phyloP scores from a whole-genome alignment of 2,329 filamentous ascomycete genomes.

The Fusarium sp. region DNA sequence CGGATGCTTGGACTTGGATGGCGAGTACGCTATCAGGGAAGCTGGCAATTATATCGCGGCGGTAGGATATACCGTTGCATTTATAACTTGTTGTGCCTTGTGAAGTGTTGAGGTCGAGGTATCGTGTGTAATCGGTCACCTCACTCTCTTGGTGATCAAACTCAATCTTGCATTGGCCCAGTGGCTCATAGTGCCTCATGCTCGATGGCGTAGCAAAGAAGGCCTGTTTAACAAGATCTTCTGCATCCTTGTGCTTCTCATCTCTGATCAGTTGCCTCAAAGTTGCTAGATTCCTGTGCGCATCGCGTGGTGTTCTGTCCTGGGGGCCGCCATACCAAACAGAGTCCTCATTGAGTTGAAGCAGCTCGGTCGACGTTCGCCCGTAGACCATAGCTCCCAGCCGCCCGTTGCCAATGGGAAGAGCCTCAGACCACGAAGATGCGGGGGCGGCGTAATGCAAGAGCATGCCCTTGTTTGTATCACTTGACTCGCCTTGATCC shows the following conservation, averaged over 20 bases:
- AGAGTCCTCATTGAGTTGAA: slow-evolving; percentile 58
- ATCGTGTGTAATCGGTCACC: slow-evolving; percentile 48
- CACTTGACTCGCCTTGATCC: background rate
- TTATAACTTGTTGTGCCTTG: slow-evolving; percentile 51
- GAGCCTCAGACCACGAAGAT: slow-evolving; percentile 45
- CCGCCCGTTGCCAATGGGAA: slow-evolving; percentile 61
- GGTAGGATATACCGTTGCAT: slow-evolving; percentile 43
- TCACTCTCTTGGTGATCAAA: slow-evolving; percentile 48
- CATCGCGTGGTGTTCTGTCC: slow-evolving; percentile 52
- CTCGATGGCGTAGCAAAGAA: slow-evolving; percentile 41
- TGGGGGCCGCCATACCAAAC: slow-evolving; percentile 58
- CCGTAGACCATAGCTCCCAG: slow-evolving; percentile 55
- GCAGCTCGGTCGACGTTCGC: slow-evolving; percentile 52
- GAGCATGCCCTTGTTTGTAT: slow-evolving; percentile 13
- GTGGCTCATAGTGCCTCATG: slow-evolving; percentile 46
- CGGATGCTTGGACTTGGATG: slow-evolving; percentile 28
- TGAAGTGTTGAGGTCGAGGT: slow-evolving; percentile 51
- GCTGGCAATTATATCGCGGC: slow-evolving; percentile 54
- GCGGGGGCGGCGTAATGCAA: slow-evolving; percentile 40
- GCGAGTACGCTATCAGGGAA: slow-evolving; percentile 52
- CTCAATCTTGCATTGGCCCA: slow-evolving; percentile 48
- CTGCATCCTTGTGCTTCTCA: slow-evolving; percentile 37
- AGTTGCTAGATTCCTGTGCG: slow-evolving; percentile 19
- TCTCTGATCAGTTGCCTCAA: slow-evolving; percentile 38
- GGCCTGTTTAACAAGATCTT: slow-evolving; percentile 32